Base-by-base conservation (phyloP, 1,284 basidiomycete genomes). In the Microbotryum intermedium region DNA sequence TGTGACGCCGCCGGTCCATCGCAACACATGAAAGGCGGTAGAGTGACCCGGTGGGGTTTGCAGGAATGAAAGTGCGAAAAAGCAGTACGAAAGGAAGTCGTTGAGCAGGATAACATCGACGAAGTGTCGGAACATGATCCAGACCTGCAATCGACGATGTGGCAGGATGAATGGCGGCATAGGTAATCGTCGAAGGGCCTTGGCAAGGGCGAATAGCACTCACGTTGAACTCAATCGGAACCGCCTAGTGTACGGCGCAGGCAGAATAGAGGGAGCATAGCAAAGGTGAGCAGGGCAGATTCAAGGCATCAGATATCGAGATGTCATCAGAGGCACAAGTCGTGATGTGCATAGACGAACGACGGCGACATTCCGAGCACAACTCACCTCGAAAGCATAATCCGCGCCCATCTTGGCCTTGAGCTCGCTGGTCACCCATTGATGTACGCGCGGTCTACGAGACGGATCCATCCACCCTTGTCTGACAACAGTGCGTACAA, bases 41-140 rank as follows among this genome's bases (percentile, higher is more conserved):
- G 88, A 87, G 50, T 95, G 82, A 47, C 82, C 86, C 50, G 85
- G 80, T 2, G 87, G 91, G 51, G 87, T 84, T 75, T 87, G 89
- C 59, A 90, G 82, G 78, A 90, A 93, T 11, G 74, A 74, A 50
- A 76, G 71, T 1, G 93, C 91, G 74, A 97, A 97, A 79, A 95
- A 84, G 75, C 87, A 89, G 74, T 97, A 98, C 1, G 94, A 86
- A 60, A 94, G 74, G 74, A 98, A 98, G 74, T 97, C 92, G 75
- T 98, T 98, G 69, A 97, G 82, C 43, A 98, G 80, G 70, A 98
- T 97, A 47, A 97, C 84, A 74, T 98, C 94, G 34, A 98, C 94
- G 21, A 86, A 79, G 74, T 91, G 89, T 55, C 90, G 84, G 74
- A 91, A 93, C 47, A 92, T 78, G n/a, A 94, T 78, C 91, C 91